Evolutionary conservation across 2,329 filamentous ascomycete genomes (phyloP).

Genomic region (Bipolaris oryzae): DNA sequence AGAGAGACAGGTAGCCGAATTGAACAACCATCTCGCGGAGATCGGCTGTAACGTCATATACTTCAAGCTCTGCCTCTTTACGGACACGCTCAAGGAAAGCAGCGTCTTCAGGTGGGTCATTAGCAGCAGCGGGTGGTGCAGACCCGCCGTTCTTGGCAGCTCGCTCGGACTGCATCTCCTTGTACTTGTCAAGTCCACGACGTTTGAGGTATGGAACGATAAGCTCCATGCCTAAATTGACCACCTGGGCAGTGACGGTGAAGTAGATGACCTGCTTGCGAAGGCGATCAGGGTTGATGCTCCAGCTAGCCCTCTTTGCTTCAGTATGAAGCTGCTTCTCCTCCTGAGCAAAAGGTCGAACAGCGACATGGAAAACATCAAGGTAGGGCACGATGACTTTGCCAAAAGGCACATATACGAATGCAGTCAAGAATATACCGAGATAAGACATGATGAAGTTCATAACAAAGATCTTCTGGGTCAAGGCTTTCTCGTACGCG

Average conservation of each 20-base stretch:
- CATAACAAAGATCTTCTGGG: conserved; percentile 91
- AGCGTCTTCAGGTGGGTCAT: conserved; percentile 77
- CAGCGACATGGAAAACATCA: conserved; percentile 76
- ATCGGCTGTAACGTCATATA: conserved; percentile 89
- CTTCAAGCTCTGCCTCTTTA: conserved; percentile 77
- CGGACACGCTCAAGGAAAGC: conserved; percentile 82
- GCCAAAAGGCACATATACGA: conserved; percentile 93
- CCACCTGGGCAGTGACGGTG: conserved; percentile 89
- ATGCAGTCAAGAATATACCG: conserved; percentile 82
- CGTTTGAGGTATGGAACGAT: conserved; percentile 86
- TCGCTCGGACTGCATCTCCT: conserved; percentile 69
- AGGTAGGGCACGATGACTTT: conserved; percentile 83
- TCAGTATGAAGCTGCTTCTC: conserved; percentile 67
- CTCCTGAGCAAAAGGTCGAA: conserved; percentile 75
- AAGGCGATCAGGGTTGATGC: conserved; percentile 81
- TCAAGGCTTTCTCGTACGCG: conserved; percentile 80
- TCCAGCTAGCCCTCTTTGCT: conserved; percentile 65
- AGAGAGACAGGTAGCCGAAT: conserved; percentile 86
- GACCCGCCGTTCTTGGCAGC: conserved; percentile 62
- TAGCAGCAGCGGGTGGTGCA: conserved; percentile 55
- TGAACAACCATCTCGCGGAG: conserved; percentile 71
- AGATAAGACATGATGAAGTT: conserved; percentile 97
- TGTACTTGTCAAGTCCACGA: conserved; percentile 76
- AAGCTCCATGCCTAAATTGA: conserved; percentile 84
- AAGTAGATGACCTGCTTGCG: conserved; percentile 95